phyloP scores from a whole-genome alignment of 202 grass and related monocot genomes.

The Schoenoplectus triqueter region DNA sequence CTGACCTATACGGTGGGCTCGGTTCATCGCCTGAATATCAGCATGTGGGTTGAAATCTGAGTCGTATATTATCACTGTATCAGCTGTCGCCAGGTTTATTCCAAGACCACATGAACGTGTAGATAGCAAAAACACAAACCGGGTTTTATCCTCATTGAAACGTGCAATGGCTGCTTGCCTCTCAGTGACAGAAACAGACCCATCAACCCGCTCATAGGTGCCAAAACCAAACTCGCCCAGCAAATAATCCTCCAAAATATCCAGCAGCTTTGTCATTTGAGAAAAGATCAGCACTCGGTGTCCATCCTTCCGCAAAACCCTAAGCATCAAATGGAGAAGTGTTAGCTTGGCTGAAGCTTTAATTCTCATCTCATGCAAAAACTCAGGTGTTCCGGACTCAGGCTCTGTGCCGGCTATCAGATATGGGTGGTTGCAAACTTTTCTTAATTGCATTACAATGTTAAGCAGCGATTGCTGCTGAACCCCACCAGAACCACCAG shows the following conservation, averaged over 20 bases:
- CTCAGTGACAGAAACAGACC: conserved; percentile 80
- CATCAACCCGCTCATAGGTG: conserved; percentile 94
- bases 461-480: conserved; percentile 96
- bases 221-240: conserved; percentile 75
- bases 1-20: conserved; percentile 97
- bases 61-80: conserved; percentile 99
- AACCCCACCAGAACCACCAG: conserved; percentile 52
- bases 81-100: conserved; percentile 97
- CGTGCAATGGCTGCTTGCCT: conserved; percentile 83
- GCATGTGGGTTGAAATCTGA: conserved; percentile 99
- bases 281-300: conserved; percentile 99
- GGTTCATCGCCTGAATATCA: conserved; percentile 99
- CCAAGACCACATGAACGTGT: conserved; percentile 94
- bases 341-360: conserved; percentile 96
- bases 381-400: conserved; percentile 78
- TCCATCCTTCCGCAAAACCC: conserved; percentile 76
- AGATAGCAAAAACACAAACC: conserved; percentile 97
- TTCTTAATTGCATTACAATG: conserved; percentile 99
- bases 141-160: conserved; percentile 91
- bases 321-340: conserved; percentile 92
- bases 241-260: conserved; percentile 98
- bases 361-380: conserved; percentile 98
- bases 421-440: conserved; percentile 99
- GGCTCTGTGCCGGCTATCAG: conserved; percentile 99
- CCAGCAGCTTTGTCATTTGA: conserved; percentile 99